Conservation (phyloP, 352 stramenopile species). For the Discostella stelligera region DNA sequence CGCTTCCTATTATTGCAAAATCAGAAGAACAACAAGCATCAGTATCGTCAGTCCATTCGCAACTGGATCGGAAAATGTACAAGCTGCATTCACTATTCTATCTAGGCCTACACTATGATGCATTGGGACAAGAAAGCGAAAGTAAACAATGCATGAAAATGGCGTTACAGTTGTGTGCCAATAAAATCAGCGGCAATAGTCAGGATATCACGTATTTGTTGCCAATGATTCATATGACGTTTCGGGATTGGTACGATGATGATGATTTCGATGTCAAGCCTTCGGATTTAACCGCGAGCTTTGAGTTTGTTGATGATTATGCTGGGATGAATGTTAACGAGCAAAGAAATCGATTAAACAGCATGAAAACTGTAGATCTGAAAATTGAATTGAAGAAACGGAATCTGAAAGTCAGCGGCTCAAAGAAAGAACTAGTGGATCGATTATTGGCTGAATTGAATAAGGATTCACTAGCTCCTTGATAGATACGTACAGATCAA, state of each 20-base stretch:
- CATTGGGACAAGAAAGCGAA: conserved; percentile 50
- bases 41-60: not conserved
- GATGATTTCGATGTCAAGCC: conserved; percentile 37
- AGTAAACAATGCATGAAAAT: conserved; percentile 79
- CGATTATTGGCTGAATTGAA: conserved; percentile 61
- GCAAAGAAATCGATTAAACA: conserved; percentile 40
- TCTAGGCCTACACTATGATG: conserved; percentile 73
- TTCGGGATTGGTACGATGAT: conserved; percentile 80
- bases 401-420: conserved; percentile 56
- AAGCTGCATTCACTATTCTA: conserved; percentile 77
- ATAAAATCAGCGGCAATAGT: conserved; percentile 59
- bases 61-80: conserved; percentile 69
- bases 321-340: conserved; percentile 10
- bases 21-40: not conserved
- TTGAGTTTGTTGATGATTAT: conserved; percentile 2
- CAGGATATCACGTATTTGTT: conserved; percentile 70
- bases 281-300: not conserved
- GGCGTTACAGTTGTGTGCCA: conserved; percentile 53
- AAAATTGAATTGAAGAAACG: conserved; percentile 56
- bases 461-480: conserved; percentile 39
- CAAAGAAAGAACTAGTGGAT: conserved; percentile 66
- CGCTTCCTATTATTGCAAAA: conserved; percentile 22
- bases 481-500: no score
- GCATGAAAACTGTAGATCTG: conserved; percentile 62
- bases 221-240: conserved; percentile 75